Percentiles rank a stretch among this genome's conserved stretches.
phyloP scores from a whole-genome alignment of 352 stramenopile genomes.

The Globisporangium cystogenes region DNA sequence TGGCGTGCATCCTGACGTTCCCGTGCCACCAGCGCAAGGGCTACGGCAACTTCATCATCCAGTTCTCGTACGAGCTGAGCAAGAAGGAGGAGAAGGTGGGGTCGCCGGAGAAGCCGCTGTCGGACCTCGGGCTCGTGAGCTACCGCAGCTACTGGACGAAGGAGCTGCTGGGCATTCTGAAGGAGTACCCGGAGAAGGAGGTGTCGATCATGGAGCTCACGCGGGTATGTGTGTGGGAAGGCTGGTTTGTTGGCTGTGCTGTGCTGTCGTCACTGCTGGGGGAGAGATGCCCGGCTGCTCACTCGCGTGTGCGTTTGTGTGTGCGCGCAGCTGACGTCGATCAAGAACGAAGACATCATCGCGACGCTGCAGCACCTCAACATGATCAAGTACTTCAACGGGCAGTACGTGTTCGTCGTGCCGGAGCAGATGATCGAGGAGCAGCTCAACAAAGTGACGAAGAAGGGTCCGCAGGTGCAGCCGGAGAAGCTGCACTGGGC shows the following conservation, averaged over 20 bases:
- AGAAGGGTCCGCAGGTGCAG: conserved; percentile 63
- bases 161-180: conserved; percentile 92
- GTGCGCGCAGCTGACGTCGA: conserved; percentile 55
- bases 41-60: conserved; percentile 99
- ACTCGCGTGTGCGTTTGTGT: neutral
- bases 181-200: conserved; percentile 68
- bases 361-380: conserved; percentile 96
- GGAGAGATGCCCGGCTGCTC: neutral
- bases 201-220: conserved; percentile 97
- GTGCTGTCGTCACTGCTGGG: conserved; percentile 1
- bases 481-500: conserved; percentile 82
- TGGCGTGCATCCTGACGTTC: conserved; percentile 99
- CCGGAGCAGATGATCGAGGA: conserved; percentile 90
- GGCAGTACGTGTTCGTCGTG: conserved; percentile 97
- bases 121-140: conserved; percentile 97
- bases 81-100: conserved; percentile 98
- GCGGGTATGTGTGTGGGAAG: conserved; percentile 46
- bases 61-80: conserved; percentile 98
- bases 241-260: neutral
- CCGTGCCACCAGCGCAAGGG: conserved; percentile 98
- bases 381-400: conserved; percentile 99
- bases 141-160: conserved; percentile 99
- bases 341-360: conserved; percentile 99
- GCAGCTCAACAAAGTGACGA: conserved; percentile 71
- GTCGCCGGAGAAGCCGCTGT: conserved; percentile 98